Base-by-base conservation (phyloP, 225 moss, liverwort and hornwort species). In the Anthoceros angustus region DNA sequence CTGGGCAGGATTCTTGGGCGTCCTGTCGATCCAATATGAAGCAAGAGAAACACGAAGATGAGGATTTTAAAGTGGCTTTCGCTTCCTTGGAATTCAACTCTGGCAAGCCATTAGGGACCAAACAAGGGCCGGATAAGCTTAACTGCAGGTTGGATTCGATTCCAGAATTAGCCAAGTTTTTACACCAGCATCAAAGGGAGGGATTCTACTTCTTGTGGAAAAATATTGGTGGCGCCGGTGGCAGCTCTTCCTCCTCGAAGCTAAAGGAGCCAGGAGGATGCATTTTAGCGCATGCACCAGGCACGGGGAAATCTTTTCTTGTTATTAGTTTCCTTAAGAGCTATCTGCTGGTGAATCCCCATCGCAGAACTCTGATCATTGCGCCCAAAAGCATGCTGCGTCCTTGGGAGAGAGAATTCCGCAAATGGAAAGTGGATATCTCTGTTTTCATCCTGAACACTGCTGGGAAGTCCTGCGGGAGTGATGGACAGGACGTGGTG, bases 331-430 rank as follows among this genome's bases (percentile, higher is more conserved):
- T 98, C 64, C 72, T 98, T 50, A 82, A 80, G 72, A 98, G 98
- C 76, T 98, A 86, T 70, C 80, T 89, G 73, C 80, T 75, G 25
- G 70, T 77, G 68, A 85, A 87, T 70, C 86, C 84, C 41, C 32
- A 45, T 5, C 74, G 82, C 71, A 79, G 76, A 60, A 85, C 92
- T 18, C 64, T 98, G 25, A 87, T 98, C 70, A 85, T 98, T 43
- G 92, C 89, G 40, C 98, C 98, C 20, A 98, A 98, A 72, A 92
- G 89, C 42, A 92, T 98, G 98, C 78, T 98, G 42, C 77, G 82
- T 42, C 86, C 83, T 12, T 98, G 98, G 98, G 87, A 92, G 78
- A 85, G 81, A 63, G 98, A 98, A 66, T 92, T 98, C 42, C 66
- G 66, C 10, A 80, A 72, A 42, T 98, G 98, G 92, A 92, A 92